A percentile compares a stretch with the other conserved stretches of the same genome.
Conservation (phyloP, 2,329 filamentous ascomycete genomes). For the Verticillium dahliae region DNA sequence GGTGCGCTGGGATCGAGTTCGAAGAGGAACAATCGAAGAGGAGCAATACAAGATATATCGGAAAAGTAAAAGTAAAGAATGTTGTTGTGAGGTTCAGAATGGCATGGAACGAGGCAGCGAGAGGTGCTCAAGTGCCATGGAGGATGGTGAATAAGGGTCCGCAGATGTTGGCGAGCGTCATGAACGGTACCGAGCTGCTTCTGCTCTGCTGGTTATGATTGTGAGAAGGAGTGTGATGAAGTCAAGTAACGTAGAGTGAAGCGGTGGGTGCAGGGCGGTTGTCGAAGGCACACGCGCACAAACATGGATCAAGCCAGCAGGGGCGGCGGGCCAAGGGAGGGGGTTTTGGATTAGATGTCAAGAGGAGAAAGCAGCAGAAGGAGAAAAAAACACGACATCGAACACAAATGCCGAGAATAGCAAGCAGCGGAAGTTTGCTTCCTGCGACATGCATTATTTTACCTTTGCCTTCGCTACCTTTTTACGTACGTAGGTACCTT, state of each 20-base stretch:
- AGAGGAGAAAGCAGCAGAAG: background rate
- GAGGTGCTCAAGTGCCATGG: background rate
- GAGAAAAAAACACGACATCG: too few species aligned
- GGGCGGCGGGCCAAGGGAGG: background rate
- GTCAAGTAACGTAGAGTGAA: background rate
- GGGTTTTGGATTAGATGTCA: background rate
- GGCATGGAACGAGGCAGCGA: background rate
- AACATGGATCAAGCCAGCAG: background rate
- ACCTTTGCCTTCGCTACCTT: background rate
- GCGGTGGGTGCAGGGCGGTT: background rate
- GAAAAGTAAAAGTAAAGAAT: background rate
- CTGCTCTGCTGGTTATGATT: background rate
- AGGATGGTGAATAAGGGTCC: background rate
- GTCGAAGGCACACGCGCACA: background rate
- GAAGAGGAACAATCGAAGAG: background rate
- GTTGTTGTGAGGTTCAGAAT: background rate
- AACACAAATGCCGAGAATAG: background rate
- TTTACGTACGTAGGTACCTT: background rate
- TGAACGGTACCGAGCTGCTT: background rate
- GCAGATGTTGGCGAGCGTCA: background rate
- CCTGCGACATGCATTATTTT: background rate
- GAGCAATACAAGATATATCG: background rate
- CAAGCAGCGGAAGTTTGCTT: background rate
- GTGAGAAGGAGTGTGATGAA: background rate
- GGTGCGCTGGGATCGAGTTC: background rate